phyloP scores from a whole-genome alignment of 1,139 yeast genomes.

The Geotrichum macrosporum region DNA sequence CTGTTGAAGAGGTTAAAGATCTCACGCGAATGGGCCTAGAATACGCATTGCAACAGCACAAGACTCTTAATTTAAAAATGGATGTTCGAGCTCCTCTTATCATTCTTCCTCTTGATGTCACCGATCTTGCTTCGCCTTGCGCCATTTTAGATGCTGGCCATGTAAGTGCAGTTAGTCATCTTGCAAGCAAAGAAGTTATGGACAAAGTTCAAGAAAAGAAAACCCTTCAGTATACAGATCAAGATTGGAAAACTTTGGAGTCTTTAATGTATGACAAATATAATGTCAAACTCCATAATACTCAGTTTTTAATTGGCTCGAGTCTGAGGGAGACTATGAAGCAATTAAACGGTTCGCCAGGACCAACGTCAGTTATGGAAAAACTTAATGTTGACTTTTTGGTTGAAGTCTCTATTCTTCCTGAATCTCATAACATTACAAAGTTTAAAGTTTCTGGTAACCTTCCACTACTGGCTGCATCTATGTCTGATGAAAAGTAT shows the following conservation, averaged over 20 bases:
- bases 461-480: constrained; percentile 66
- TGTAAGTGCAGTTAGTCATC: constrained; percentile 72
- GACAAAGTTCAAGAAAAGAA: constrained; percentile 64
- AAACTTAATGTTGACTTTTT: constrained; percentile 67
- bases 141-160: constrained; percentile 95
- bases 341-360: constrained; percentile 33
- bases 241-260: constrained; percentile 67
- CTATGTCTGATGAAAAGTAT: constrained; percentile 84
- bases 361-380: constrained; percentile 60
- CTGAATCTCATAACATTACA: constrained; percentile 71
- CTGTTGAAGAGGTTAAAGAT: constrained; percentile 82
- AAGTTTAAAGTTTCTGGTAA: constrained; percentile 70
- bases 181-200: constrained; percentile 66
- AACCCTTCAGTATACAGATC: constrained; percentile 56
- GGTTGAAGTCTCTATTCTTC: constrained; percentile 77
- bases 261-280: constrained; percentile 90
- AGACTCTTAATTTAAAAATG: constrained; percentile 74
- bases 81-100: constrained; percentile 93
- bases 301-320: constrained; percentile 84
- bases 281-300: constrained; percentile 69
- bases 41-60: constrained; percentile 90
- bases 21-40: constrained; percentile 91
- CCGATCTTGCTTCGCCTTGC: constrained; percentile 77
- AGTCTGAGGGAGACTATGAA: constrained; percentile 68
- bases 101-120: constrained; percentile 77